phyloP scores from a whole-genome alignment of 2,329 filamentous ascomycete species.

The Cordyceps farinosa region DNA sequence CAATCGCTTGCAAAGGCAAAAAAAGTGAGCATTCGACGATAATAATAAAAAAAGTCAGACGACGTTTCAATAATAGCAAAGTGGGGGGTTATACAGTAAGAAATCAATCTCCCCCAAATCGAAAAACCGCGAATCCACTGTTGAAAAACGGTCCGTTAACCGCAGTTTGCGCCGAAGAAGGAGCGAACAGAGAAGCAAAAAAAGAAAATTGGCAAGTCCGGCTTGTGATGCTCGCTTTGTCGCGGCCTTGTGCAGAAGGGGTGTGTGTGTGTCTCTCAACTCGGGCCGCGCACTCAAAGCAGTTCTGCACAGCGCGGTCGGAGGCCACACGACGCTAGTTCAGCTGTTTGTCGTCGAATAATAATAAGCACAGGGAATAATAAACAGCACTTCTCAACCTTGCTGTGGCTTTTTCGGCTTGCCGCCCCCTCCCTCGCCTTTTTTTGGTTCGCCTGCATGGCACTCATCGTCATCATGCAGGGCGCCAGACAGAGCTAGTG shows the following conservation, averaged over 20 bases:
- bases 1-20: neutral
- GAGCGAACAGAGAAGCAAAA: neutral
- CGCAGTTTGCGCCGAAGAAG: neutral
- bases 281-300: neutral
- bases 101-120: neutral
- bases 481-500: neutral
- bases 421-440: neutral
- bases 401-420: neutral
- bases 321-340: neutral
- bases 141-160: neutral
- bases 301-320: neutral
- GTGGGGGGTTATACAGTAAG: neutral
- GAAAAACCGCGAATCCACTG: neutral
- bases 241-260: neutral
- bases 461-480: constrained; percentile 14
- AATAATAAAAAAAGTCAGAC: neutral
- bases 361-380: neutral
- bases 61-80: neutral
- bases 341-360: neutral
- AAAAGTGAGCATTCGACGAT: neutral
- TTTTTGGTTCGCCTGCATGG: neutral
- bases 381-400: neutral
- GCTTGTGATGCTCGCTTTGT: constrained; percentile 8
- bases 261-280: too few relatives aligned
- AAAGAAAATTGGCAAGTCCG: neutral